Base-by-base conservation (phyloP, 345 rosid species). In the Isatis tinctoria region DNA sequence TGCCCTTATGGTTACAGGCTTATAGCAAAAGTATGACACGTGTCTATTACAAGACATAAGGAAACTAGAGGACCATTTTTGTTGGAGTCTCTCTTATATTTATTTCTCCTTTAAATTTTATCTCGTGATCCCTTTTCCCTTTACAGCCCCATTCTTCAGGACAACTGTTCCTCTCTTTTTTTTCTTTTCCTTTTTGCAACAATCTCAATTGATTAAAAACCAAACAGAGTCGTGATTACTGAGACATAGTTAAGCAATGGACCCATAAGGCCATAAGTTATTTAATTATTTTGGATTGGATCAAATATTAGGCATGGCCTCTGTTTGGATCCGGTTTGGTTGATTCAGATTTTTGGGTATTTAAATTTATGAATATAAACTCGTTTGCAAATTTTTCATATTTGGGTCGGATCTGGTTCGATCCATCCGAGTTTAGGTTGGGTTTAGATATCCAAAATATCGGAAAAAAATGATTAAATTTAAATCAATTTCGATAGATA, bases 101-200 rank as follows among this genome's bases (percentile, higher is more conserved):
- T 72, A 72, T 18, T 63, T 56, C 36, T 30, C 35, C 53, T 72
- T 71, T 44, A 65, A 33, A 24, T 65, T 11, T 65, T 11, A 74
- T 48, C 73, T 67, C 62, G 73, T 74, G 73, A 67, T 17, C 37
- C 4, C 73, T 74, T 74, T 74, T 6, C 59, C 26, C 73, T 67
- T 75, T 67, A 75, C 69, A 74, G 67, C 73, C 53, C 35, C 43
- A 60, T 60, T 60, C 67, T 16, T 73, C 57, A 30, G 69, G 52
- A 67, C 74, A 60, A 68, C 73, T 67, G 73, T 68, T 56, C 3
- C 27, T 28, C 30, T 8, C 4, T 61, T 35, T 35, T 22, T 26
- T n/a, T 2, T 17, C 22, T 26, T 27, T 1, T 7, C n/a, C n/a
- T 41, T 63, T 73, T 63, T 54, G 37, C 5, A 13, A 41, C 47